Conservation (phyloP, 371 early-diverging fungal species). For the Capillidium rhysosporum region DNA sequence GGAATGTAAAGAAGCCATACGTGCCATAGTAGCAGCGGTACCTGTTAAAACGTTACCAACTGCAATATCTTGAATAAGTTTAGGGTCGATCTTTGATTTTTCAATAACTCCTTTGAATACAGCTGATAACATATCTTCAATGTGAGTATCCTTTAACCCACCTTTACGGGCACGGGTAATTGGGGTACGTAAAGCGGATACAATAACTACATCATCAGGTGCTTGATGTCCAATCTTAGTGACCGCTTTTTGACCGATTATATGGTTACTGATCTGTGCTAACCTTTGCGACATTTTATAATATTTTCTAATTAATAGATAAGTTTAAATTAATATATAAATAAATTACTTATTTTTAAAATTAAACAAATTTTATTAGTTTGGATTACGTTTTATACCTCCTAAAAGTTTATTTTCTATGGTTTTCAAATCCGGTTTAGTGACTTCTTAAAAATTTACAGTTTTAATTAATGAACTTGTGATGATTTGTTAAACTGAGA, state of each 20-base stretch:
- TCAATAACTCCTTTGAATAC: slow-evolving; percentile 66
- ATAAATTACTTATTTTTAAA: no score
- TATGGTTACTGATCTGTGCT: slow-evolving; percentile 36
- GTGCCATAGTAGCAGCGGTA: slow-evolving; percentile 82
- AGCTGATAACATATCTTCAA: slow-evolving; percentile 73
- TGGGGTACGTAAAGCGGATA: slow-evolving; percentile 75
- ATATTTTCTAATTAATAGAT: no score
- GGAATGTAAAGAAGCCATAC: slow-evolving; percentile 91
- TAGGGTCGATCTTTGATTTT: slow-evolving; percentile 68
- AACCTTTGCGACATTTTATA: slow-evolving; percentile 22
- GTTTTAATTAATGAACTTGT: no score
- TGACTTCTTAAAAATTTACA: no score
- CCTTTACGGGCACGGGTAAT: slow-evolving; percentile 85
- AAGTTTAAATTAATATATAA: no score
- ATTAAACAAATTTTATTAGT: no score
- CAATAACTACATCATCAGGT: slow-evolving; percentile 72
- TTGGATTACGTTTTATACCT: no score
- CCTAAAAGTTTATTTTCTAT: no score
- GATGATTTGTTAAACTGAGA: no score
- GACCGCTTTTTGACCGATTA: slow-evolving; percentile 18
- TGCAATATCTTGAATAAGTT: slow-evolving; percentile 78
- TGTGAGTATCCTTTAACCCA: slow-evolving; percentile 79
- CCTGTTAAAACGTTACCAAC: slow-evolving; percentile 90
- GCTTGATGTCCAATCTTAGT: slow-evolving; percentile 57
- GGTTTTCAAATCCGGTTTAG: no score